Evolutionary conservation across 2,329 filamentous ascomycete genomes (phyloP).

Genomic region (Ascocoryne sarcoides): DNA sequence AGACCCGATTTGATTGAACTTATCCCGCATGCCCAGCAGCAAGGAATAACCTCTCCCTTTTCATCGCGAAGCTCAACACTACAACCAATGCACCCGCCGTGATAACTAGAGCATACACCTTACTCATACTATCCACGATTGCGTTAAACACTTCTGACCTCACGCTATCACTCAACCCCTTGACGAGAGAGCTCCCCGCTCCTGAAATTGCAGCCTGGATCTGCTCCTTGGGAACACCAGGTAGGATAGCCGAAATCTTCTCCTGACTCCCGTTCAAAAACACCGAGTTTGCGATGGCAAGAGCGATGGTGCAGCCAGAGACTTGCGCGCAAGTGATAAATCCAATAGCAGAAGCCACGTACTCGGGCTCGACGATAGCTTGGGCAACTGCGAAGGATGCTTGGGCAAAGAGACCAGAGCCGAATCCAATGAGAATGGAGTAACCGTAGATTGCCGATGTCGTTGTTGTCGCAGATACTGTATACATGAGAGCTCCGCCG

Average conservation of each 20-base stretch:
- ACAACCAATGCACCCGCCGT: conserved; percentile 27
- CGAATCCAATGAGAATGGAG: conserved; percentile 33
- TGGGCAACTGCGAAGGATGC: conserved; percentile 32
- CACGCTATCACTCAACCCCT: conserved; percentile 9
- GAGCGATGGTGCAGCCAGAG: conserved; percentile 29
- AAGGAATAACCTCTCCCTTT: conserved; percentile 30
- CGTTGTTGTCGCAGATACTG: conserved; percentile 23
- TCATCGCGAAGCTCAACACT: conserved; percentile 28
- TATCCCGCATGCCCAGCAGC: conserved; percentile 8
- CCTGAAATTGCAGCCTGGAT: conserved; percentile 27
- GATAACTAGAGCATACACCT: conserved; percentile 29
- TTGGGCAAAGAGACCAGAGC: conserved; percentile 31
- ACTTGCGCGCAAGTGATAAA: conserved; percentile 33
- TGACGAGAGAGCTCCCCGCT: conserved; percentile 18
- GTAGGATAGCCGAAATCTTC: conserved; percentile 25
- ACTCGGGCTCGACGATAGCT: conserved; percentile 26
- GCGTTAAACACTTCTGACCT: conserved; percentile 23
- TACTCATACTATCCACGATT: conserved; percentile 29
- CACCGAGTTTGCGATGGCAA: conserved; percentile 32
- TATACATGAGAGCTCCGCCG: conserved; percentile 28
- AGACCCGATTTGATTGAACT: too few relatives aligned
- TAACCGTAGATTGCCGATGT: conserved; percentile 28
- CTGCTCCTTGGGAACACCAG: conserved; percentile 17
- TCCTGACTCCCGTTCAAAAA: conserved; percentile 31
- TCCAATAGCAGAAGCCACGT: conserved; percentile 30